Evolutionary conservation across 2,329 filamentous ascomycete genomes (phyloP), one percentile per base, ranked within the genome.

Genomic region (Neonectria punicea): DNA sequence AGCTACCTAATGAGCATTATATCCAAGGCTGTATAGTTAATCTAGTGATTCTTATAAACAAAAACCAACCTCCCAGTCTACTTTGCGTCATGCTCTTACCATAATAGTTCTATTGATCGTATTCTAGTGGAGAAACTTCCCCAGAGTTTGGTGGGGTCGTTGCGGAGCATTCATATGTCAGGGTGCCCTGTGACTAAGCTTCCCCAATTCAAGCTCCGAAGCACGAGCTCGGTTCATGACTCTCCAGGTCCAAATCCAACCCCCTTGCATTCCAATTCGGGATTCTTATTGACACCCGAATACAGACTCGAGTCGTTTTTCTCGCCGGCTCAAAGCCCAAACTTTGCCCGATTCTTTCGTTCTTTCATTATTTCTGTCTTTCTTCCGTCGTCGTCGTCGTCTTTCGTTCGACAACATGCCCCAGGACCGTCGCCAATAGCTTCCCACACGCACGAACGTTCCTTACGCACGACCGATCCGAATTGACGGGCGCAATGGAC

Each of bases 231-330:
- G 56, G 18, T 34, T 49, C n/a, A 30, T 13, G 30, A 51, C 5
- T 34, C 28, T 51, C 49, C 30, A 14, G 2, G 14, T 39, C 6
- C 14, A 16, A n/a, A 3, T 39, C 36, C 36, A 16, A 5, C 13
- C 53, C 63, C 47, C 53, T 58, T 58, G 41, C 47, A 25, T 44
- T 28, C 61, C 22, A 34, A 36, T 44, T 39, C 50, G 44, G 67
- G 36, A 50, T 41, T 51, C 65, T 74, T 74, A 74, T 74, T 74
- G 67, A 71, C 67, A 57, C 61, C 72, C 70, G 43, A 28, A 73
- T 68, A 58, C 41, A 73, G 72, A 50, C 49, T 63, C 60, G 60
- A 61, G 62, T 57, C 56, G 58, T 67, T 43, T 46, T 46, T 20
- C 22, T 39, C 28, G 43, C 58, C 30, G 18, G 32, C 46, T 18